Evolutionary conservation across 2,329 filamentous ascomycete genomes (phyloP).

Genomic region (Hypocreales sp.): DNA sequence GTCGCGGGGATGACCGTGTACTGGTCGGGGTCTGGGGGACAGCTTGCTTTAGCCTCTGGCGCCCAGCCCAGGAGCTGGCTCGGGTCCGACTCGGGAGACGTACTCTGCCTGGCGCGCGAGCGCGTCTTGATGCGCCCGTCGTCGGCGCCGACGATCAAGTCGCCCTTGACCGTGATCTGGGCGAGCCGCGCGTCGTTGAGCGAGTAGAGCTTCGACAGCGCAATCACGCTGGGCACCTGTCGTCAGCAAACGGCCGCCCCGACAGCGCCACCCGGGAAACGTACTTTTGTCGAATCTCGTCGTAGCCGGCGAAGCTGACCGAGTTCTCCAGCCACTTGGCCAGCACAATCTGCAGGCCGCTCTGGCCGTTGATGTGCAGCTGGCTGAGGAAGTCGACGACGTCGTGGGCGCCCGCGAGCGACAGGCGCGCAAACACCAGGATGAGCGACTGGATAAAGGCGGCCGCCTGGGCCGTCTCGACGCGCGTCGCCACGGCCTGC

Average conservation of each 20-base stretch:
- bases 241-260: constrained; percentile 12
- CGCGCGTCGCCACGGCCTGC: constrained; percentile 70
- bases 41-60: too few relatives aligned
- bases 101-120: constrained; percentile 73
- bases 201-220: constrained; percentile 78
- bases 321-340: constrained; percentile 97
- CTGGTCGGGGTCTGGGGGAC: constrained; percentile 59
- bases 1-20: constrained; percentile 78
- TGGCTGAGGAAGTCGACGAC: constrained; percentile 84
- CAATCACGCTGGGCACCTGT: constrained; percentile 53
- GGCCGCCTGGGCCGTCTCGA: constrained; percentile 69
- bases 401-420: constrained; percentile 69
- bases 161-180: constrained; percentile 77
- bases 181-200: constrained; percentile 68
- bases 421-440: constrained; percentile 83
- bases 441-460: constrained; percentile 93
- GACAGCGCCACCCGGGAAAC: constrained; percentile 13
- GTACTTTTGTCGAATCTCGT: constrained; percentile 92
- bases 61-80: too few relatives aligned
- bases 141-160: constrained; percentile 66
- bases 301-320: constrained; percentile 92
- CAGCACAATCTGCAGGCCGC: constrained; percentile 76
- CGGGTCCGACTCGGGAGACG: too few relatives aligned
- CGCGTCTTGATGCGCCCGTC: constrained; percentile 79
- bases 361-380: constrained; percentile 64